These are phyloP conservation scores for Cyclotella atomus DNA, from an alignment of 108 stramenopile species.

Conservation along the genomic window DNA sequence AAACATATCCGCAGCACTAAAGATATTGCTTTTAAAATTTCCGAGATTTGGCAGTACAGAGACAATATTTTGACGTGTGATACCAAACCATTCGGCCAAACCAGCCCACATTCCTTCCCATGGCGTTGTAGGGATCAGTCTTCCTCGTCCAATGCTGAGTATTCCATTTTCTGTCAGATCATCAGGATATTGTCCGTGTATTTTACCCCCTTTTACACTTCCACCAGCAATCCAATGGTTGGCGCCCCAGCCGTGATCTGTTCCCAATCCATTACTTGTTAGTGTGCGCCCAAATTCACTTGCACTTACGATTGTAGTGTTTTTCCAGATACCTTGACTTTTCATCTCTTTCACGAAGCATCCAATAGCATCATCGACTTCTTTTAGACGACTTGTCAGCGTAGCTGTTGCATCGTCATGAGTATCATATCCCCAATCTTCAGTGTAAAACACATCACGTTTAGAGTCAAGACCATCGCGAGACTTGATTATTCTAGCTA, in stretches of 20 bases:
- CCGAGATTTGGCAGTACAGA: constrained; percentile 40
- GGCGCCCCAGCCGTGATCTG: constrained; percentile 50
- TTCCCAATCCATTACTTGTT: constrained; percentile 47
- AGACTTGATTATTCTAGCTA: constrained; percentile 16
- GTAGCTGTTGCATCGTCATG: constrained; percentile 23
- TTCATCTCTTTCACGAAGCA: constrained; percentile 42
- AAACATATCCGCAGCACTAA: constrained; percentile 5
- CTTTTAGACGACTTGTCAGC: constrained; percentile 14
- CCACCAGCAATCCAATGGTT: constrained; percentile 53
- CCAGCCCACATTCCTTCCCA: constrained; percentile 73
- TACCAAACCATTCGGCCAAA: constrained; percentile 27
- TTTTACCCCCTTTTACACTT: constrained; percentile 50
- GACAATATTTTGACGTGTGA: constrained; percentile 15
- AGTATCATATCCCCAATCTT: constrained; percentile 42
- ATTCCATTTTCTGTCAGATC: constrained; percentile 34
- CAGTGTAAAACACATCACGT: constrained; percentile 40
- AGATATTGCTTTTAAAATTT: constrained; percentile 8
- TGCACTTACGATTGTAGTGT: constrained; percentile 24
- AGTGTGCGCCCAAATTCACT: constrained; percentile 43
- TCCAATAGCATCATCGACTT: constrained; percentile 35
- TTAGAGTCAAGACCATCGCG: constrained; percentile 22
- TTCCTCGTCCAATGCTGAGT: constrained; percentile 54
- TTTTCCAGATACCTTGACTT: constrained; percentile 36
- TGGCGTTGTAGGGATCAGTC: constrained; percentile 66
- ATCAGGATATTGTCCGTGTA: constrained; percentile 61